These are phyloP conservation scores for Salix brachista DNA, from an alignment of 345 rosid genomes.

Conservation along the genomic window DNA sequence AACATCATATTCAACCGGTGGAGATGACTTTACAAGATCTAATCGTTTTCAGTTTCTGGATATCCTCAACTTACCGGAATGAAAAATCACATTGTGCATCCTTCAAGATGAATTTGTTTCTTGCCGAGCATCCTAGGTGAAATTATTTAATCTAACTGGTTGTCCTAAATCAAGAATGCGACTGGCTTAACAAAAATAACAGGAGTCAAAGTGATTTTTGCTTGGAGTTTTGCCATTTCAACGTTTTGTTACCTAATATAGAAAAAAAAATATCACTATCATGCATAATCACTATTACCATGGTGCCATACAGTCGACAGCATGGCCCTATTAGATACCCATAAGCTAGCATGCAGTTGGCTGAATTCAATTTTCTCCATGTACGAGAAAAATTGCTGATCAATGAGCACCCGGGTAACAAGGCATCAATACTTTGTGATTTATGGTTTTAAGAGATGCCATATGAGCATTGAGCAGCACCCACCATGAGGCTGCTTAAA, in stretches of 20 bases:
- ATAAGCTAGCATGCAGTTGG: neutral
- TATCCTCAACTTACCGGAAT: neutral
- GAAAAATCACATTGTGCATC: neutral
- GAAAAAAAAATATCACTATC: neutral
- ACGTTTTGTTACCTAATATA: neutral
- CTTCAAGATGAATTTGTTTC: neutral
- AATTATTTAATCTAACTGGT: too few relatives aligned
- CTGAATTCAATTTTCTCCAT: neutral
- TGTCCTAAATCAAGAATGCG: too few relatives aligned
- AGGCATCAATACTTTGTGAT: neutral
- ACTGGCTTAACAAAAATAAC: too few relatives aligned
- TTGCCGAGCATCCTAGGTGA: neutral
- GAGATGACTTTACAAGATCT: too few relatives aligned
- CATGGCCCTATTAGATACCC: neutral
- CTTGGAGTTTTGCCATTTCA: neutral
- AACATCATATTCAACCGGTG: too few relatives aligned
- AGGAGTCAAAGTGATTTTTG: neutral
- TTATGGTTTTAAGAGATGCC: neutral
- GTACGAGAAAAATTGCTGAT: neutral
- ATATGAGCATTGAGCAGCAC: neutral
- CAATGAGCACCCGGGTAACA: neutral
- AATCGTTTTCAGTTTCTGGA: neutral
- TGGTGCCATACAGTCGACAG: neutral
- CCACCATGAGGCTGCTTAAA: neutral
- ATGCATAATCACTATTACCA: neutral